Conservation (phyloP, 768 basidiomycete species). For the Panellus pusillus region DNA sequence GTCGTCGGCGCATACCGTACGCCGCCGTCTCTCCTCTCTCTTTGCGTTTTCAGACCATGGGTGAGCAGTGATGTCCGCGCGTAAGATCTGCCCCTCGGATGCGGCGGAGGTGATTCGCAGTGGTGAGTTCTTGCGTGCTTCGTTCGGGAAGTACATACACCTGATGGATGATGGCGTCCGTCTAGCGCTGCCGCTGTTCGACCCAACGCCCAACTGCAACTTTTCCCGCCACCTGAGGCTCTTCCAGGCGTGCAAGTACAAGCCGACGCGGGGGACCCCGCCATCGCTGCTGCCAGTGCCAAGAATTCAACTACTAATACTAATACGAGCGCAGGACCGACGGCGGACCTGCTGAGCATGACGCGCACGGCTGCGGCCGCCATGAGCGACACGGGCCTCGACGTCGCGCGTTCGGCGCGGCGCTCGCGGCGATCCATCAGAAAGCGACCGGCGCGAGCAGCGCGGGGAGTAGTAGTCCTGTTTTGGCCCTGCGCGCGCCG, state of each 20-base stretch:
- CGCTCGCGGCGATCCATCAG: conserved; percentile 10
- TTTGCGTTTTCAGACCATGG: conserved; percentile 3
- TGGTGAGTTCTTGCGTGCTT: conserved; percentile 31
- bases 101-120: conserved; percentile 43
- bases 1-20: conserved; percentile 54
- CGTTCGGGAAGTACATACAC: not conserved
- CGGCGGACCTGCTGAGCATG: conserved; percentile 2
- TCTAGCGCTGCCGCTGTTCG: conserved; percentile 55
- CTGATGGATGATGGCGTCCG: not conserved
- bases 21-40: conserved; percentile 21
- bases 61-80: conserved; percentile 47
- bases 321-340: not conserved
- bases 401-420: conserved; percentile 14
- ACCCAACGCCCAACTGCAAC: conserved; percentile 45
- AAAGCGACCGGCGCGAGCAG: conserved; percentile 1
- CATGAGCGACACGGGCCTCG: conserved; percentile 18
- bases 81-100: conserved; percentile 36
- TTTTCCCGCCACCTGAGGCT: conserved; percentile 50
- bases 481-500: no score
- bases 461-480: no score
- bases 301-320: not conserved
- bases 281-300: not conserved
- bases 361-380: conserved; percentile 10
- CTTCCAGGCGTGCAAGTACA: conserved; percentile 42
- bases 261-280: conserved; percentile 31